Base-by-base conservation (phyloP, 1,139 yeast species). In the Sugiyamaella xylanicola region DNA sequence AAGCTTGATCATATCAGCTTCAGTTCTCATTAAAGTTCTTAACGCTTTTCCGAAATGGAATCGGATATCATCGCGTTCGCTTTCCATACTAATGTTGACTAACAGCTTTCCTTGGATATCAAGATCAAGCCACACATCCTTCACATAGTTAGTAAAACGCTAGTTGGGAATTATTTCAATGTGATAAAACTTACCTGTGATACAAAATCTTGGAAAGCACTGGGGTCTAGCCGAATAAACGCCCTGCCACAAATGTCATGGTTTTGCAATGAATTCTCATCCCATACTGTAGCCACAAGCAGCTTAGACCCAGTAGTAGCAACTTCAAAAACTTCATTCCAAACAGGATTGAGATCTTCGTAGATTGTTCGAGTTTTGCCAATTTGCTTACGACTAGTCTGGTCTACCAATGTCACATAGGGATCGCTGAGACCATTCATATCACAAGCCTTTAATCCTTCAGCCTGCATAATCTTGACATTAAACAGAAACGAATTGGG, bases 291-390 rank as follows among this genome's bases (percentile, higher is more conserved):
- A 0, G 83, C 79, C 0, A 83, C 78, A 1, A 88, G 65, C 52
- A 73, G 65, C 29, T 68, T 66, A 2, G 72, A 64, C 0, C 69
- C 69, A 0, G 71, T 61, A 1, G 75, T 65, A 0, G 81, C 73
- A 15, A 69, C 57, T 66, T 91, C 97, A 67, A 88, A 87, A 56
- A 86, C 88, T 73, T 93, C 97, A 65, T 89, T 89, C 96, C 96
- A 93, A 22, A 80, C 83, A 0, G 98, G 97, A 63, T 84, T 84
- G 36, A 81, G 72, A 4, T 85, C 82, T 55, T 81, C 82, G 45
- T 77, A 76, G 7, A 87, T 75, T 0, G 85, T 79, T 64, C 90
- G 78, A 0, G 98, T 91, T 61, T 82, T 83, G 3, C 89, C 95
- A 50, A 88, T 77, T 19, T 85, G 82, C 53, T 76, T 77, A 51